These are phyloP conservation scores for Funneliformis caledonium DNA, from an alignment of 371 early-diverging fungal genomes.

Conservation along the genomic window DNA sequence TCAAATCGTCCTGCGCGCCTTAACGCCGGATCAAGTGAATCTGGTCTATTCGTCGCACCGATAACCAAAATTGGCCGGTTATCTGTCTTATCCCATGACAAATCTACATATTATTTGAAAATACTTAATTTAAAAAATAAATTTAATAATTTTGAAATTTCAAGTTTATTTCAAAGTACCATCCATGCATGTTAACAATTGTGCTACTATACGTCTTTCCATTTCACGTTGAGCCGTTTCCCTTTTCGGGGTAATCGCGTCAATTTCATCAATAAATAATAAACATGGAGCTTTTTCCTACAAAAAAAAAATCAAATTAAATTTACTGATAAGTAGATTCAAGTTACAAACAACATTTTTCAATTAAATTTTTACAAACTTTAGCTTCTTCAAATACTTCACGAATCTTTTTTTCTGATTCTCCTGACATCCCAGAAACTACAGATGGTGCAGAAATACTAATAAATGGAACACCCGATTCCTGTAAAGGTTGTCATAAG, in stretches of 20 bases:
- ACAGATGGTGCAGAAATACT: constrained; percentile 99
- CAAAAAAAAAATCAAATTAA: background rate
- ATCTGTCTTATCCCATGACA: constrained; percentile 85
- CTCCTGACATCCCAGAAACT: constrained; percentile 99
- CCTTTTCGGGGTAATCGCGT: constrained; percentile 99
- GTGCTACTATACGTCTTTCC: constrained; percentile 99
- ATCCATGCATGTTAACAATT: constrained; percentile 99
- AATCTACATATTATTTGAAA: constrained; percentile 50
- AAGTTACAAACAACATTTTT: background rate
- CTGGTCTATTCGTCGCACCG: constrained; percentile 99
- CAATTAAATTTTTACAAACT: constrained; percentile 41
- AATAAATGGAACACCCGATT: constrained; percentile 93
- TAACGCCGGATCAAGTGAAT: constrained; percentile 96
- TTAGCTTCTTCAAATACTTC: constrained; percentile 98
- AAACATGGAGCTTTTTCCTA: constrained; percentile 90
- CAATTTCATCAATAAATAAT: constrained; percentile 99
- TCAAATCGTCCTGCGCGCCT: constrained; percentile 99
- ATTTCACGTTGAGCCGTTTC: constrained; percentile 99
- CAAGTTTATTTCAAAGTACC: constrained; percentile 55
- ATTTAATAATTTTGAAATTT: background rate
- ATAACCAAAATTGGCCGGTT: constrained; percentile 95
- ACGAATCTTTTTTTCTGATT: constrained; percentile 98
- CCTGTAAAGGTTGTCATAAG: constrained; percentile 51
- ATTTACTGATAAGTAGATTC: no score
- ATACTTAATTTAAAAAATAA: background rate